Percentiles rank a stretch among this genome's conserved stretches.
These are phyloP conservation scores for Calophaca sinica DNA, from an alignment of 306 rosid genomes.

Conservation along the genomic window DNA sequence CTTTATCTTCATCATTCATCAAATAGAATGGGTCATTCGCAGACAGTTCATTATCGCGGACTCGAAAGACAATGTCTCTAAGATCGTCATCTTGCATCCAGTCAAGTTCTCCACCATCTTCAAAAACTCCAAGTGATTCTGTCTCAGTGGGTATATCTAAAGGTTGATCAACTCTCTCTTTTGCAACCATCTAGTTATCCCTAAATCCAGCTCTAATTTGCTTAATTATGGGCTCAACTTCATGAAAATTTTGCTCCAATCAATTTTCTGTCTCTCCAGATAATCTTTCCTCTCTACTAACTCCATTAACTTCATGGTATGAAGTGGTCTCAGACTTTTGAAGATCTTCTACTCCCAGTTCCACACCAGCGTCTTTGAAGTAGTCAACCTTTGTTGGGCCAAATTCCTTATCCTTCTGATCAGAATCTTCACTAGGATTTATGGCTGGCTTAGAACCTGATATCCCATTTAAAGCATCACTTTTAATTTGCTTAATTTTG, in stretches of 20 bases:
- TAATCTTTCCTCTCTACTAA: slow-evolving; percentile 37
- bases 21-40: slow-evolving; percentile 80
- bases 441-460: slow-evolving; percentile 51
- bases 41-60: slow-evolving; percentile 81
- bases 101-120: too few relatives aligned
- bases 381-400: slow-evolving; percentile 44
- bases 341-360: slow-evolving; percentile 43
- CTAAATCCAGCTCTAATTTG: slow-evolving; percentile 82
- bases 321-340: slow-evolving; percentile 52
- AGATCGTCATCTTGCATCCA: slow-evolving; percentile 89
- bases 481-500: slow-evolving; percentile 58
- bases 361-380: slow-evolving; percentile 41
- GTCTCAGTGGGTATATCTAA: slow-evolving; percentile 51
- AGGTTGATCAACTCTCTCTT: slow-evolving; percentile 60
- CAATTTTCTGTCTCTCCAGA: slow-evolving; percentile 66
- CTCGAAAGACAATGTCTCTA: slow-evolving; percentile 84
- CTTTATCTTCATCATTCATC: slow-evolving; percentile 75
- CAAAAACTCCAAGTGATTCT: slow-evolving; percentile 52
- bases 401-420: slow-evolving; percentile 52
- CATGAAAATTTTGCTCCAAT: slow-evolving; percentile 76
- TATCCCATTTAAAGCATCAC: slow-evolving; percentile 46
- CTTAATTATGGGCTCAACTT: slow-evolving; percentile 78
- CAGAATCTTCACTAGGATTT: slow-evolving; percentile 51
- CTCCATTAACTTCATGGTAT: slow-evolving; percentile 51
- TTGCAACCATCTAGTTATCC: slow-evolving; percentile 79